Conservation (phyloP, 2,329 filamentous ascomycete genomes). For the Fusarium illudens region DNA sequence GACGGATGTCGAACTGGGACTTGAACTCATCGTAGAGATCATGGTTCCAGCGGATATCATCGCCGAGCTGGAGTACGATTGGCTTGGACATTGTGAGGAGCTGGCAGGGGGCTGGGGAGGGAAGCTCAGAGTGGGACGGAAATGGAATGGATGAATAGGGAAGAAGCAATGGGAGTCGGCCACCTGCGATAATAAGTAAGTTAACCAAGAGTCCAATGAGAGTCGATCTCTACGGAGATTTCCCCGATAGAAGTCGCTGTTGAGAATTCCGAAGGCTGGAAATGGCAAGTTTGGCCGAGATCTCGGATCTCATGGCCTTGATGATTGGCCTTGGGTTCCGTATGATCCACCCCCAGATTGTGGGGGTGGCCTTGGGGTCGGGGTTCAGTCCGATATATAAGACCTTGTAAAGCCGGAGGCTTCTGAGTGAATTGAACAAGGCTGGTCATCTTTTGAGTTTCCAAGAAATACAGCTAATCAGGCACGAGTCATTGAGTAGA, state of each 20-base stretch:
- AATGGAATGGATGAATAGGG: neutral
- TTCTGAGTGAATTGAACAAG: neutral
- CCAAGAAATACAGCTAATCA: rapidly evolving
- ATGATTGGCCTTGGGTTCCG: slow-evolving; percentile 5
- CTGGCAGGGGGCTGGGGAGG: neutral
- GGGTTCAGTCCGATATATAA: slow-evolving; percentile 22
- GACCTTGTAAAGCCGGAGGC: neutral
- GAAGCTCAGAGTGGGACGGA: neutral
- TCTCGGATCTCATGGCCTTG: too few relatives aligned
- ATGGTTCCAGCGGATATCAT: slow-evolving; percentile 42
- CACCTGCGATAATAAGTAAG: neutral
- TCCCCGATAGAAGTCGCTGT: slow-evolving; percentile 28
- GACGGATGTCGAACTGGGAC: slow-evolving; percentile 37
- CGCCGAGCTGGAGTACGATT: slow-evolving; percentile 42
- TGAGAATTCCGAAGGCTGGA: slow-evolving; percentile 24
- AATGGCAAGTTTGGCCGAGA: slow-evolving; percentile 15
- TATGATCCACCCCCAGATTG: slow-evolving; percentile 19
- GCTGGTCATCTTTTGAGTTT: neutral
- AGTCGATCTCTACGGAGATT: slow-evolving; percentile 19
- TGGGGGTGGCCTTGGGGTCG: slow-evolving; percentile 18
- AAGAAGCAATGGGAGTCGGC: neutral
- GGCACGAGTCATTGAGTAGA: neutral
- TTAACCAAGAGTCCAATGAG: slow-evolving; percentile 6
- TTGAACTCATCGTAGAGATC: slow-evolving; percentile 37
- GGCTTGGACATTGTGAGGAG: slow-evolving; percentile 35